Base-by-base conservation (phyloP, 1,284 basidiomycete species). In the Ceratobasidium sp. region DNA sequence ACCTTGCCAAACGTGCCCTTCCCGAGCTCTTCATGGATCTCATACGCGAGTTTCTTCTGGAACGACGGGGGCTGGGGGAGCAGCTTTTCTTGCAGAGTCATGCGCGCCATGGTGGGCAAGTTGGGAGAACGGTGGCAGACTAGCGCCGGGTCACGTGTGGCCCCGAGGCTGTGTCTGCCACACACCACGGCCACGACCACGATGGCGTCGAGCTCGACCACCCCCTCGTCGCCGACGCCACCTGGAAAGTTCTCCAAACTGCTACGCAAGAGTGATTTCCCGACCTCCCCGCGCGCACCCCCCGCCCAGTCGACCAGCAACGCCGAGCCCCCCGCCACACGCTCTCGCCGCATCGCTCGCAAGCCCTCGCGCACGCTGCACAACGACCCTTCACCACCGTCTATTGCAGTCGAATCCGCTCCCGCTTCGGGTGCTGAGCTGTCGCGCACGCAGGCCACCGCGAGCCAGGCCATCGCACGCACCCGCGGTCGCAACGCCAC, bases 1-100 rank as follows among this genome's bases (percentile, higher is more conserved):
- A 96, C 94, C 80, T 93, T 93, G 46, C 94, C 94, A 81, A 96
- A 96, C 0, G 92, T 90, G 2, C 94, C 94, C 50, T 86, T 86
- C 5, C 95, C 95, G 1, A 96, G 83, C 16, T 89, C 84, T 44
- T 90, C 85, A 71, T 91, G 89, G 1, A 92, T 83, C 75, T 91
- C 88, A 78, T 93, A 94, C 26, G 64, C 54, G 5, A 62, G 49
- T 28, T 95, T 96, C 86, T 95, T 95, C 78, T 82, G 82, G 79
- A 93, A 95, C 72, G 91, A 93, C 0, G 91, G 85, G 0, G 94
- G 94, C 79, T 96, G 94, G 0, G 90, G 87, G 11, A 95, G 85
- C 54, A 96, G 61, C 46, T 58, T 69, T 46, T 76, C 75, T 41
- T 75, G 75, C 21, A 76, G 72, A 43, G 63, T 73, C 69, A 71